Base-by-base conservation (phyloP, 495 filamentous ascomycete genomes). In the Penicillium riverlandense region DNA sequence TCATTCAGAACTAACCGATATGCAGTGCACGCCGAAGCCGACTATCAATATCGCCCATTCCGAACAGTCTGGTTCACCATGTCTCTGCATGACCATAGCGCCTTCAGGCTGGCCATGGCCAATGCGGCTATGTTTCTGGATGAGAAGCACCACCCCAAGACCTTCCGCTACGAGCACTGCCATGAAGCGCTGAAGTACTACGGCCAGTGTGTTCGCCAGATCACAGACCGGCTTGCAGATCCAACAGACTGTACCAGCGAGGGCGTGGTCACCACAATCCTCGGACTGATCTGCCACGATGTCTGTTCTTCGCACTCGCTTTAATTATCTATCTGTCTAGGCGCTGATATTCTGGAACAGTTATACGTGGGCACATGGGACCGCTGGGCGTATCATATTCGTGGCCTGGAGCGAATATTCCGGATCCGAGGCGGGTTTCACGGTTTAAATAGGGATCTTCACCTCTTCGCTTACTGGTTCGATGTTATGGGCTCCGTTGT, bases 61-160 rank as follows among this genome's bases (percentile, higher is more conserved):
- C 53, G 53, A 12, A 40, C 40, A 9, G 43, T 55, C 37, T 59
- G 56, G 56, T 51, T 59, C 40, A 42, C 47, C 6, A 50, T 59
- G 53, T 49, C 53, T 15, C 16, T 59, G 47, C 35, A 32, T 0
- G 56, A 59, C 35, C 7, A 41, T 13, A 54, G 49, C 40, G 56
- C 56, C 35, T 53, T 57, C 38, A 39, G 41, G 1, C 31, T 59
- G 16, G 47, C 46, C 11, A 38, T 57, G 44, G 56, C 56, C 15
- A 55, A 53, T 38, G 56, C 56, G 7, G 49, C 53, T 27, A 53
- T 59, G 49, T 59, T 59, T 40, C 40, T 53, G 22, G 53, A 55
- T 28, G 49, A 59, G 30, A 39, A 34, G 7, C 30, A 29, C 14
- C 33, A 48, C 11, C 45, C 42, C 29, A 29, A 44, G 7, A 50